A percentile compares a stretch with the other conserved stretches of the same genome.
phyloP scores from a whole-genome alignment of 129 eudicot genomes.

The Saussurea involucrata region DNA sequence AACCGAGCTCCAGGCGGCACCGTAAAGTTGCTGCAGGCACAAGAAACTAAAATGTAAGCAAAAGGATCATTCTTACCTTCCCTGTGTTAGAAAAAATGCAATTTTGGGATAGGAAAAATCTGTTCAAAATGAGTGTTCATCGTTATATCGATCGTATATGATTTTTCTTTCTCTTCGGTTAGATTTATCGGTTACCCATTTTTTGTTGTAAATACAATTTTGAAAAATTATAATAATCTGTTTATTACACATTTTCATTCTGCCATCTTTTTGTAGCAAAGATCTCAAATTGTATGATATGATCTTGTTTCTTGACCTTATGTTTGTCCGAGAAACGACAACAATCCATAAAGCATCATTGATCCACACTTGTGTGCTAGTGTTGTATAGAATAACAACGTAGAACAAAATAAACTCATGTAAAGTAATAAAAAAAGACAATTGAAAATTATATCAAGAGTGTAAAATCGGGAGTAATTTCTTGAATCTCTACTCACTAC shows the following conservation, averaged over 20 bases:
- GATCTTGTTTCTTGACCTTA: not conserved
- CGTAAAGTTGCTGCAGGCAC: constrained; percentile 55
- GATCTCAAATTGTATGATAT: not conserved
- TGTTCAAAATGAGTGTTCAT: constrained; percentile 22
- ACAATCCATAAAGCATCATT: not conserved
- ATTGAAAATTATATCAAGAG: no score
- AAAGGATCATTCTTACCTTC: constrained; percentile 31
- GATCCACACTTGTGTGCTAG: no score
- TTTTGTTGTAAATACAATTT: constrained; percentile 35
- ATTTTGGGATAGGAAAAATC: constrained; percentile 38
- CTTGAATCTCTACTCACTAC: no score
- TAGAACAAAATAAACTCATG: no score
- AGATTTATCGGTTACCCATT: constrained; percentile 15
- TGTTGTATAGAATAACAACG: no score
- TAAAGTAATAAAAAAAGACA: no score
- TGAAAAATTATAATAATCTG: constrained; percentile 26
- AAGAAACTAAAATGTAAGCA: constrained; percentile 34
- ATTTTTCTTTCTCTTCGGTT: not conserved
- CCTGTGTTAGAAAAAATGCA: constrained; percentile 34
- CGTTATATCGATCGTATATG: not conserved
- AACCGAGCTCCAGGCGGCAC: constrained; percentile 55
- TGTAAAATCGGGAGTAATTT: no score
- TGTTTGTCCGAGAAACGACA: not conserved
- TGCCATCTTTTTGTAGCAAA: not conserved
- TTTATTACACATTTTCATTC: constrained; percentile 6